A percentile compares a stretch with the other conserved stretches of the same genome.
phyloP scores from a whole-genome alignment of 495 filamentous ascomycete genomes.

The Talaromyces wortmannii region DNA sequence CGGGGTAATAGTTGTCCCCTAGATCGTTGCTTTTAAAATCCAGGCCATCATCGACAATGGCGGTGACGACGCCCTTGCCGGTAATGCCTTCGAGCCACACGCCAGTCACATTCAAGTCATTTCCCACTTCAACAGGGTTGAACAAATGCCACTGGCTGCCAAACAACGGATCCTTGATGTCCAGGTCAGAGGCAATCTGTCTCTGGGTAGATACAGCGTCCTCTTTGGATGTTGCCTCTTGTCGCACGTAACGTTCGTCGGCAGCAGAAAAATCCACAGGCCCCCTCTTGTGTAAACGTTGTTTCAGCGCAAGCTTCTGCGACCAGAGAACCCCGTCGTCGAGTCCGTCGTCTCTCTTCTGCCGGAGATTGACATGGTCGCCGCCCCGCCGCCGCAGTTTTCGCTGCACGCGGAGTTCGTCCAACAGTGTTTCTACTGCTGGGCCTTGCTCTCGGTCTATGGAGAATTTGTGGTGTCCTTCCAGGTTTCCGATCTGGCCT shows the following conservation, averaged over 20 bases:
- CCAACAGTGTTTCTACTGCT: constrained; percentile 53
- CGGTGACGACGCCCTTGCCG: constrained; percentile 79
- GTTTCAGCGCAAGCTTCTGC: constrained; percentile 72
- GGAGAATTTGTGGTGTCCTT: constrained; percentile 81
- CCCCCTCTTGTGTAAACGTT: constrained; percentile 68
- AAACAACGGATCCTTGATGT: constrained; percentile 86
- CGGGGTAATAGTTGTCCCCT: constrained; percentile 83
- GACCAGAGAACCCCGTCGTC: constrained; percentile 73
- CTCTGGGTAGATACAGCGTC: constrained; percentile 49
- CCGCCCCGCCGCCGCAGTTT: constrained; percentile 48
- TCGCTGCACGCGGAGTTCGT: constrained; percentile 50
- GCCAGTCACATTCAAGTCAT: constrained; percentile 91
- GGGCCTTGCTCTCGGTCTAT: constrained; percentile 44
- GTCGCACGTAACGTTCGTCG: constrained; percentile 2
- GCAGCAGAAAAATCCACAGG: constrained; percentile 17
- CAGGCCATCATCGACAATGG: constrained; percentile 92
- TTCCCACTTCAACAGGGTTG: constrained; percentile 72
- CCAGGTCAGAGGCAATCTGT: constrained; percentile 54
- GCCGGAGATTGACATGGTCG: constrained; percentile 25
- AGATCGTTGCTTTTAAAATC: constrained; percentile 97
- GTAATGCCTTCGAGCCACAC: constrained; percentile 92
- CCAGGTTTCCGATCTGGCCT: constrained; percentile 73
- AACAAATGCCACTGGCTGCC: constrained; percentile 91
- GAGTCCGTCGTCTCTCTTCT: constrained; percentile 48
- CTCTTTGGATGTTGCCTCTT: constrained; percentile 24